Evolutionary conservation across 495 filamentous ascomycete genomes (phyloP).

Genomic region (Hypoxylon cercidicola): DNA sequence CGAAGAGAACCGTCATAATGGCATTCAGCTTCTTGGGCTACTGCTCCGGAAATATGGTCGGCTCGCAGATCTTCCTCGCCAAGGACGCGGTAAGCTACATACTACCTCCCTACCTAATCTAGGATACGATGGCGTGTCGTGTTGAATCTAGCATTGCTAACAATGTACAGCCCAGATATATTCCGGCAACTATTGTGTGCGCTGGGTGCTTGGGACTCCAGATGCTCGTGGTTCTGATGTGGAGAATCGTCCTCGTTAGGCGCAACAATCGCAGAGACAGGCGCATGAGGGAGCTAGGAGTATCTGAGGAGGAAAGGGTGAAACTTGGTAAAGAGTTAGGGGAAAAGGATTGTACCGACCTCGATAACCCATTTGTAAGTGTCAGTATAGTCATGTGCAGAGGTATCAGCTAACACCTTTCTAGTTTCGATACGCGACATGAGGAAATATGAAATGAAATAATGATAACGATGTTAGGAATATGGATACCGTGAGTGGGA

Average conservation of each 20-base stretch:
- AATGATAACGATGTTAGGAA: neutral
- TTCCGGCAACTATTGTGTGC: conserved; percentile 26
- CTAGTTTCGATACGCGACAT: conserved; percentile 31
- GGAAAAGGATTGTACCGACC: conserved; percentile 37
- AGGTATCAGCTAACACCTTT: neutral
- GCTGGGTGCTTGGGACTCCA: conserved; percentile 26
- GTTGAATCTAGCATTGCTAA: neutral
- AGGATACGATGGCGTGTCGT: too few relatives aligned
- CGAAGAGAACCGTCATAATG: conserved; percentile 38
- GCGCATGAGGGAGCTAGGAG: conserved; percentile 32
- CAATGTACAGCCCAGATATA: conserved; percentile 32
- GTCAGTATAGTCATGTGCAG: neutral
- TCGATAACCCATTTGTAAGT: conserved; percentile 40
- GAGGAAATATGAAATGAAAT: neutral
- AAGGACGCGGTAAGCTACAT: conserved; percentile 53
- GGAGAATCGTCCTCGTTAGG: conserved; percentile 31
- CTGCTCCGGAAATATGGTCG: conserved; percentile 64
- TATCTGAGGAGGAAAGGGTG: conserved; percentile 38
- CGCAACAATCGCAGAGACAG: conserved; percentile 32
- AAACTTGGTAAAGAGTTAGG: conserved; percentile 40
- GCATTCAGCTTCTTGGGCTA: conserved; percentile 55
- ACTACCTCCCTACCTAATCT: too few relatives aligned
- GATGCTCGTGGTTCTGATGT: conserved; percentile 24
- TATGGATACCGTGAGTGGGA: too few relatives aligned
- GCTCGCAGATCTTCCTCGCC: conserved; percentile 64